phyloP scores from a whole-genome alignment of 2,329 filamentous ascomycete genomes.

The Cryphonectria naterciae region DNA sequence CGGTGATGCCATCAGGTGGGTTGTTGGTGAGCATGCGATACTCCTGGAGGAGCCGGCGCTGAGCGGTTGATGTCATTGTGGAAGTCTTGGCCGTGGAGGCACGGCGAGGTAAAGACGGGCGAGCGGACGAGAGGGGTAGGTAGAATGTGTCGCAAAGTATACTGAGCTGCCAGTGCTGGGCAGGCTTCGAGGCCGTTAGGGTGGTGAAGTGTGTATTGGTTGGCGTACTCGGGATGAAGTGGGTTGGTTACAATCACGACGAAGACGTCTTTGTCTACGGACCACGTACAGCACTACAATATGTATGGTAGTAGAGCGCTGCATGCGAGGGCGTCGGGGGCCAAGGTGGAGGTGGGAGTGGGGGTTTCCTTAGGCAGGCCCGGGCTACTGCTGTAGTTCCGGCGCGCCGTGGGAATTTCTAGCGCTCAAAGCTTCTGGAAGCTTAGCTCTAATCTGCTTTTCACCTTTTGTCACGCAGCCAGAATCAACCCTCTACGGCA shows the following conservation, averaged over 20 bases:
- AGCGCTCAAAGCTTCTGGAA: slow-evolving; percentile 17
- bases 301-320: too few relatives aligned
- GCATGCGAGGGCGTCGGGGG: background rate
- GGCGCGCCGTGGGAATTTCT: slow-evolving; percentile 7
- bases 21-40: slow-evolving; percentile 93
- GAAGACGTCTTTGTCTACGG: background rate
- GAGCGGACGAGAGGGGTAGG: background rate
- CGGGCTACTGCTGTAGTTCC: background rate
- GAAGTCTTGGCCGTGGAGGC: slow-evolving; percentile 45
- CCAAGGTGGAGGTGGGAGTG: background rate
- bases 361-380: background rate
- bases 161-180: background rate
- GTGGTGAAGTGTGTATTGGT: background rate
- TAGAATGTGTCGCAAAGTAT: background rate
- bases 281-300: background rate
- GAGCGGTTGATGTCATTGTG: slow-evolving; percentile 60
- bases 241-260: background rate
- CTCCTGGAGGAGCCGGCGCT: slow-evolving; percentile 89
- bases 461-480: background rate
- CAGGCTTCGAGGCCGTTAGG: background rate
- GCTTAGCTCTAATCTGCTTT: slow-evolving; percentile 5
- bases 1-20: slow-evolving; percentile 96
- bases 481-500: slow-evolving; percentile 9
- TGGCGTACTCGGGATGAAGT: background rate
- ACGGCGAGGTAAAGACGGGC: background rate